Base-by-base conservation (phyloP, 805 yeast genomes). In the Candida verbasci region DNA sequence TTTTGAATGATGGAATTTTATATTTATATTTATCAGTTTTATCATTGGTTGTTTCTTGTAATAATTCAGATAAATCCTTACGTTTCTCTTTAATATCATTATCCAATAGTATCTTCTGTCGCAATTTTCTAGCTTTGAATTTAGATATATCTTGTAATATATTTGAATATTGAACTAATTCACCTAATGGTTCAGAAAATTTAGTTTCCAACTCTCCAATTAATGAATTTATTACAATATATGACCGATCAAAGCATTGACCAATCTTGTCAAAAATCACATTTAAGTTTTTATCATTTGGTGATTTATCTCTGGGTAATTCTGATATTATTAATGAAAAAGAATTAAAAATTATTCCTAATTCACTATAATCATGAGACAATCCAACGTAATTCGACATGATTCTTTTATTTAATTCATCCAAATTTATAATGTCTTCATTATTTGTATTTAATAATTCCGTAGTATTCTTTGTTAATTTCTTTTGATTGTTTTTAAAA, bases 171-270 rank as follows among this genome's bases (percentile, higher is more conserved):
- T 81, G 86, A 2, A 78, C 86, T n/a, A 78, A 74, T 50, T 82
- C 87, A 1, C 80, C 80, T 31, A 81, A 57, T 3, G 86, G 86
- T 51, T 81, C 87, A 6, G 77, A 70, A 47, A 80, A 80, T 37
- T 76, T 76, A 1, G 77, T 70, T 35, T 75, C 76, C 34, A 82
- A 56, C 24, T 73, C 72, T 9, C 67, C 58, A 4, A 78, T 72
- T 9, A 82, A 64, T 1, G 71, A 53, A 47, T 78, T 65, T 43
- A 78, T 62, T n/a, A 78, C 53, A 43, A 76, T 54, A 50, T 68
- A 70, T 31, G 74, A 77, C 26, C 80, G 74, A 56, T 93, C 97
- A 44, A 86, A 80, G 1, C 88, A 82, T 50, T 85, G 88, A 1
- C 97, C 97, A 20, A 87, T 76, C 43, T 79, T 78, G 53, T 93